Base-by-base conservation (phyloP, 352 stramenopile genomes). In the Pythium chondricola region DNA sequence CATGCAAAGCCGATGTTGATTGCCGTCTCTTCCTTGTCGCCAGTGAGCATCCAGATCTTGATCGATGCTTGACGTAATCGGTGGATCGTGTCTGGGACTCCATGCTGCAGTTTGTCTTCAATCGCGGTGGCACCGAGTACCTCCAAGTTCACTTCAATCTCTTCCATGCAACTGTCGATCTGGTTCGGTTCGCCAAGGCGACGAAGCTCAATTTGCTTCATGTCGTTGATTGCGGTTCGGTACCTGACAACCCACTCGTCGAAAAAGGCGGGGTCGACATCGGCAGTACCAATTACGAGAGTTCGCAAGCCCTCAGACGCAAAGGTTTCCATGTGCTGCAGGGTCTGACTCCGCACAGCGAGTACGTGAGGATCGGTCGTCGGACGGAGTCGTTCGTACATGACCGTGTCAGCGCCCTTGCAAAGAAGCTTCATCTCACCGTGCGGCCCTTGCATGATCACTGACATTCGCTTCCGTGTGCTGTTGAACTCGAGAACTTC, bases 1-100 rank as follows among this genome's bases (percentile, higher is more conserved):
- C 85, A 97, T 6, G 88, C 85, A 63, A 96, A 97, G n/a, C 83
- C 93, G 61, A 98, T 98, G 61, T 98, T 98, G 57, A 98, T 97
- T 11, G 93, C 93, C 4, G 93, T 98, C 59, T 98, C 93, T 53
- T 95, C 69, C 63, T 98, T 98, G 61, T 98, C 93, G 6, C 92
- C 92, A 4, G 93, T 98, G 18, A 98, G 79, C 70, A 98, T 95
- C 88, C 91, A 98, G 30, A 98, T 83, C 65, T 97, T 96, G 46
- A 98, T 97, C 9, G 89, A 88, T 6, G 92, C 93, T 38, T 93
- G 69, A 0, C 84, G 78, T n/a, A 98, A 62, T 45, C 92, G 86
- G 51, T 83, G 78, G 53, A 98, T 98, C 8, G 88, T 93, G 43
- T 95, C 85, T 0, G 90, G 89, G 2, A 98, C 93, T 4, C 88